Conservation (phyloP, 305 asterid species). For the Solanum chacoense region DNA sequence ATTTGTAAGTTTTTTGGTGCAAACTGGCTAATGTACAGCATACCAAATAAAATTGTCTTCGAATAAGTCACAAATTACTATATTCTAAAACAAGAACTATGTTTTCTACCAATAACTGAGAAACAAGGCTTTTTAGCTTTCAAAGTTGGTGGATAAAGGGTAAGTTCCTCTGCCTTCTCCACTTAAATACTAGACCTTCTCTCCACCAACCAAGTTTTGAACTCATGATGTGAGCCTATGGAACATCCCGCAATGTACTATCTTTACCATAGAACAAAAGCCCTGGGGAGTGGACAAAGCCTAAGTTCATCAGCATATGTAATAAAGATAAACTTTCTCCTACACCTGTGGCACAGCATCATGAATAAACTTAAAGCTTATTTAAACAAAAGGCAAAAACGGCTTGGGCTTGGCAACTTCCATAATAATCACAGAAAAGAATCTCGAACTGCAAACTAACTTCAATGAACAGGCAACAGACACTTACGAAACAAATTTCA, state of each 20-base stretch:
- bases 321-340: neutral
- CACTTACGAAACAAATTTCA: neutral
- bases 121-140: neutral
- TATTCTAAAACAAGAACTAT: neutral
- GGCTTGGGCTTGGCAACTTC: neutral
- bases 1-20: neutral
- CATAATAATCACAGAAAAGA: neutral
- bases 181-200: neutral
- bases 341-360: neutral
- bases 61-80: neutral
- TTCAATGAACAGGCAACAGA: neutral
- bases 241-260: neutral
- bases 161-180: neutral
- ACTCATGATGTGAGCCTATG: neutral
- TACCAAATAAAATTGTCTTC: neutral
- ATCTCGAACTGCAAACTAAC: neutral
- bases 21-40: neutral
- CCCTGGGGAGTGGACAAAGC: neutral
- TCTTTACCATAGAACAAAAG: neutral
- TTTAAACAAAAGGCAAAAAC: neutral
- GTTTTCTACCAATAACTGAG: neutral
- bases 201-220: neutral
- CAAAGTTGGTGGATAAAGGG: neutral
- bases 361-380: neutral
- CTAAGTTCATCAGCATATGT: neutral